A percentile compares a stretch with the other conserved stretches of the same genome.
Evolutionary conservation across 164 flowering plant genomes (phyloP).

Genomic region (Annona squamosa): DNA sequence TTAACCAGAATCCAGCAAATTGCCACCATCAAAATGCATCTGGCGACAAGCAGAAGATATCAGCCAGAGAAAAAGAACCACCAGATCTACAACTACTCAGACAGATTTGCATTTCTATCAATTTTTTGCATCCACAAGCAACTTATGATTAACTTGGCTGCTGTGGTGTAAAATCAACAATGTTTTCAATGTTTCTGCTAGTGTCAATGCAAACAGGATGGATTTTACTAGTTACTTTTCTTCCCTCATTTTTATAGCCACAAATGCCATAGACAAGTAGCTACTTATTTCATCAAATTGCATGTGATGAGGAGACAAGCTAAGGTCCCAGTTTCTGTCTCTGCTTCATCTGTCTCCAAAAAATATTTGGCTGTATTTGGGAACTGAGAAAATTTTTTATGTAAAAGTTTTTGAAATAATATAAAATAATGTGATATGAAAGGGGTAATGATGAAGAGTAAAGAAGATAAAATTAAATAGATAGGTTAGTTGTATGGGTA

Average conservation of each 20-base stretch:
- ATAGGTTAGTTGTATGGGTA: no score
- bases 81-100: background rate
- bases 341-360: background rate
- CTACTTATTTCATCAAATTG: background rate
- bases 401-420: no score
- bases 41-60: background rate
- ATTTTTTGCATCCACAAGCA: background rate
- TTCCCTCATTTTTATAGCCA: background rate
- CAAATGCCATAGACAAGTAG: background rate
- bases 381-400: no score
- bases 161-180: background rate
- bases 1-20: background rate
- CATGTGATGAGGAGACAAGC: background rate
- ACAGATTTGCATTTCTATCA: background rate
- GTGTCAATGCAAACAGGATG: background rate
- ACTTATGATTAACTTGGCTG: background rate
- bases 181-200: background rate
- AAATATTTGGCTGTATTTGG: no score
- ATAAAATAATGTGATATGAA: no score
- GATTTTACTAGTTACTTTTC: background rate
- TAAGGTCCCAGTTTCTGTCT: background rate
- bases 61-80: background rate
- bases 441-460: no score
- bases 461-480: no score
- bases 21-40: background rate